phyloP scores from a whole-genome alignment of 768 basidiomycete species.

The Royoungia palumana region DNA sequence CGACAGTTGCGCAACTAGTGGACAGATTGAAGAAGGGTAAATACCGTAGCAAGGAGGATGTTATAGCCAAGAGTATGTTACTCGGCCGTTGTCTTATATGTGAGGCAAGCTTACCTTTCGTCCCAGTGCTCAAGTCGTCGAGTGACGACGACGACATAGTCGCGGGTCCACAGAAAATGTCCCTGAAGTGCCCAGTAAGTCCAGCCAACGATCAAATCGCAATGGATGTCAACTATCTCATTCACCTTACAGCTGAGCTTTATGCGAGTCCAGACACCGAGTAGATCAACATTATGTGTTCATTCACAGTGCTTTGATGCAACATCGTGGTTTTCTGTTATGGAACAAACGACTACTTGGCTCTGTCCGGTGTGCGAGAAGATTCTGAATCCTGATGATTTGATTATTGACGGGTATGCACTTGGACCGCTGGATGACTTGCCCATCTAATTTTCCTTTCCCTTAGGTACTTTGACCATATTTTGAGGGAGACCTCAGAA shows the following conservation, averaged over 20 bases:
- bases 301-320: constrained; percentile 97
- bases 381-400: constrained; percentile 68
- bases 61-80: constrained; percentile 63
- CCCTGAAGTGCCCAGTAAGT: constrained; percentile 89
- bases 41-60: constrained; percentile 57
- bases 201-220: not conserved
- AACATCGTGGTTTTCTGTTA: constrained; percentile 87
- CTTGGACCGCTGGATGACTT: not conserved
- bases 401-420: constrained; percentile 88
- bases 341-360: constrained; percentile 97
- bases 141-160: constrained; percentile 89
- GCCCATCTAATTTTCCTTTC: not conserved
- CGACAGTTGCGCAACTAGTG: constrained; percentile 66
- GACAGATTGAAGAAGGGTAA: constrained; percentile 66
- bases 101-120: constrained; percentile 1
- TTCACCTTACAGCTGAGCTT: constrained; percentile 66
- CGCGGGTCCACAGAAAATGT: constrained; percentile 86
- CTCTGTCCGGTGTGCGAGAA: constrained; percentile 91
- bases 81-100: not conserved
- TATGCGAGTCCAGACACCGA: constrained; percentile 77
- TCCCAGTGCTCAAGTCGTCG: constrained; percentile 53
- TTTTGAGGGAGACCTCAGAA: constrained; percentile 74
- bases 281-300: constrained; percentile 82
- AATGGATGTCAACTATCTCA: constrained; percentile 1
- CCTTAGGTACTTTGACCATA: constrained; percentile 80